Base-by-base conservation (phyloP, 805 yeast genomes). In the Yarrowia bubula region DNA sequence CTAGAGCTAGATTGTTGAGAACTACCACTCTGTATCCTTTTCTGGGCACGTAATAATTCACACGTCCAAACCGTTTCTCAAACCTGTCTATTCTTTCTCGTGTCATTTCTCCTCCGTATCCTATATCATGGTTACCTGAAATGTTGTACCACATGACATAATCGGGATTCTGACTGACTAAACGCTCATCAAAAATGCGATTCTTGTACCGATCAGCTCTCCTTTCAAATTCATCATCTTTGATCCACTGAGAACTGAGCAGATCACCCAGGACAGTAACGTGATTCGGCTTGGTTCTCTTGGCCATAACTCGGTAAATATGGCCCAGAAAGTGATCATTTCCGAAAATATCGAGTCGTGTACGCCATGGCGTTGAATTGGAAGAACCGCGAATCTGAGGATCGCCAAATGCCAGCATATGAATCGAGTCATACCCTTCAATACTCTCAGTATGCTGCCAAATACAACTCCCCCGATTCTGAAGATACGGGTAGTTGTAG, bases 61-160 rank as follows among this genome's bases (percentile, higher is more conserved):
- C 90, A 70, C 86, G 84, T 38, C 99, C 99, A 76, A 89, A 95
- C 33, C 88, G 77, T 43, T 78, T 77, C 64, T 80, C 81, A 77
- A 85, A 95, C 69, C 99, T 80, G 1, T 90, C 84, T 85, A 91
- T 84, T 71, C 96, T 96, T 71, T 90, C 97, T 78, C 86, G 86
- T 0, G 97, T 92, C 44, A 96, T 90, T 75, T 95, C 99, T 0
- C 98, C 98, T 55, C 89, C 84, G 74, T 95, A 93, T 0, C 99
- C 99, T 55, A 93, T 86, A 74, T 95, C 99, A 74, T 95, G 99
- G 74, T 95, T 95, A 1, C 99, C 99, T 1, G 96, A 87, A 53
- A 95, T 78, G 74, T 95, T 95, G 35, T 43, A 58, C 61, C 61
- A 55, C 47, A 39, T 41, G 67, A 91, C 82, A 72, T 93, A 84